These are phyloP conservation scores for Lolium perenne DNA, from an alignment of 176 grass and related monocot species.

Conservation along the genomic window DNA sequence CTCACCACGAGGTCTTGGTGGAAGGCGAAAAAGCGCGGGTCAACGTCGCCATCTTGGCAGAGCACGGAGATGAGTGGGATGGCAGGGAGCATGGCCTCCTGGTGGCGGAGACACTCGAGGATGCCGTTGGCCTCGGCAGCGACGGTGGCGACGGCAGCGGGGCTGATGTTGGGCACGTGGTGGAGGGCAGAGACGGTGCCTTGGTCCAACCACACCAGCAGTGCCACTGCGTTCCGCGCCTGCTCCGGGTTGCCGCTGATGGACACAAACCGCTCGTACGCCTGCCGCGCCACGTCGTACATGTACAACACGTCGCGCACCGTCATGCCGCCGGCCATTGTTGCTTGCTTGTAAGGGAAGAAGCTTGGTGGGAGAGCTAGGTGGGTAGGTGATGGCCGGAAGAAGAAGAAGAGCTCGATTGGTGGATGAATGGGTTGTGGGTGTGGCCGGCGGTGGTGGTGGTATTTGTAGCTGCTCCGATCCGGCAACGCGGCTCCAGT, in stretches of 20 bases:
- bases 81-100: background rate
- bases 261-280: conserved; percentile 51
- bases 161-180: background rate
- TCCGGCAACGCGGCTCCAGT: background rate
- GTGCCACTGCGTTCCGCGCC: conserved; percentile 59
- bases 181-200: too few species aligned
- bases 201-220: conserved; percentile 70
- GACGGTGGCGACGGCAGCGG: background rate
- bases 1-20: conserved; percentile 49
- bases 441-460: background rate
- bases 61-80: background rate
- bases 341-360: background rate
- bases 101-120: conserved; percentile 46
- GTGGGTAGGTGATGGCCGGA: background rate
- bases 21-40: conserved; percentile 56
- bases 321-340: background rate
- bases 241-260: background rate
- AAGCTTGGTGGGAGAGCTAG: background rate
- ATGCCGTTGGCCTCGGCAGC: conserved; percentile 45
- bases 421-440: background rate
- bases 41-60: background rate
- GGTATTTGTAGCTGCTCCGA: conserved; percentile 1
- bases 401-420: background rate
- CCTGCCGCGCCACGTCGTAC: conserved; percentile 44
- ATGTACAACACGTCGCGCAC: conserved; percentile 55